phyloP scores from a whole-genome alignment of 2,329 filamentous ascomycete species.

The Talaromyces sp. region DNA sequence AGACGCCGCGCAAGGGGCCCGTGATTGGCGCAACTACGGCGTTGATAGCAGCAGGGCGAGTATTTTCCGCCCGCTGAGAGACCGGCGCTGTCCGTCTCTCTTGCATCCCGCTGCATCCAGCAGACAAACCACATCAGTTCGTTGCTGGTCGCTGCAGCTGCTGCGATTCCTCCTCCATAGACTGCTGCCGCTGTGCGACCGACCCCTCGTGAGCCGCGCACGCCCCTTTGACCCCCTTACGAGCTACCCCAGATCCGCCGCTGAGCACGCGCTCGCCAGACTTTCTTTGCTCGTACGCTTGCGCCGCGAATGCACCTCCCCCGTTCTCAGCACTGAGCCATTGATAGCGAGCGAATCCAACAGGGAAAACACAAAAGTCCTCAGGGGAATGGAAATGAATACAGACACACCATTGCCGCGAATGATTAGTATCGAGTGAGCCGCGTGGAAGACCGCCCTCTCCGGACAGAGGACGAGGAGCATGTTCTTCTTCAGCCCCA shows the following conservation, averaged over 20 bases:
- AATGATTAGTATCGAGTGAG: conserved; percentile 7
- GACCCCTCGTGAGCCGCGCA: not conserved
- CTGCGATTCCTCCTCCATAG: not conserved
- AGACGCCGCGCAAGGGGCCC: not conserved
- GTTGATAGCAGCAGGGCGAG: not conserved
- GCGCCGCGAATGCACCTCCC: not conserved
- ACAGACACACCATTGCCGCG: not conserved
- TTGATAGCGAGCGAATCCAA: not conserved
- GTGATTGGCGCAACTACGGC: not conserved
- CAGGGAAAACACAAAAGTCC: not conserved
- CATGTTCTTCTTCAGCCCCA: conserved; percentile 53
- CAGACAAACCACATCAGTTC: not conserved
- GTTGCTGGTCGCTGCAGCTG: not conserved
- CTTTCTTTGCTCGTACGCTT: not conserved
- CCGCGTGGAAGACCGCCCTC: not conserved
- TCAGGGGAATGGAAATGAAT: not conserved
- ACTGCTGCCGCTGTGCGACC: not conserved
- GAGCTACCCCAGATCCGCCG: not conserved
- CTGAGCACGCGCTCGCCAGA: not conserved
- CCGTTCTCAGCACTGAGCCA: not conserved
- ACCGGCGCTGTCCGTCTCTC: not conserved
- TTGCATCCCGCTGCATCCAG: not conserved
- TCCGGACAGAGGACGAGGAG: conserved; percentile 12
- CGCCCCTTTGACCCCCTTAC: not conserved
- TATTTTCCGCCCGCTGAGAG: not conserved